Base-by-base conservation (phyloP, 257 asterid species). In the Verbascum thapsus region DNA sequence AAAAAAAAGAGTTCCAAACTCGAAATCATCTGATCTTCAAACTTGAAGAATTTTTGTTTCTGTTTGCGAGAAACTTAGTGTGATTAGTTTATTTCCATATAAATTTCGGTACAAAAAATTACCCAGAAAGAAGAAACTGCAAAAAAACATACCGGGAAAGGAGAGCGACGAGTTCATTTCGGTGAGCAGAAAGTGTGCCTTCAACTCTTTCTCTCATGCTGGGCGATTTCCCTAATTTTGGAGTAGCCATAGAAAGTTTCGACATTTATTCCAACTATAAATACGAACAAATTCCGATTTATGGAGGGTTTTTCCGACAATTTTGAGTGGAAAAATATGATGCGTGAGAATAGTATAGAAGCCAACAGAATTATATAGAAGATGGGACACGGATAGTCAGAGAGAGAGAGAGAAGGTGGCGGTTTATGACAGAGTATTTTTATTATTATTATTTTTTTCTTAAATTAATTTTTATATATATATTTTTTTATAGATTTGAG, bases 181-280 rank as follows among this genome's bases (percentile, higher is more conserved):
- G 83, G 64, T 90, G 96, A 70, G 95, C 95, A 47, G 88, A 70
- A 30, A 94, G 99, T 13, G 99, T 94, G 58, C 78, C 96, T 70
- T 94, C 99, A 16, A 94, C 96, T 61, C 95, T 80, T 68, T 84
- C 96, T 53, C 92, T 80, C 82, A 87, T 87, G 69, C 98, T 94
- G 20, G 95, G 95, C 37, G 77, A 10, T 56, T 80, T 94, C 52
- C 49, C 51, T 10, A 90, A 69, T 58, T 80, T 84, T 19, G 80
- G 74, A 13, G 80, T 54, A 58, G 82, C 81, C 96, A 82, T 86
- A 61, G 64, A 34, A 13, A 68, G 11, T 40, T 39, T 64, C 11
- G 8, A 10, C 19, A 1, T 12, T 2, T 16, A 37, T 50, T 44
- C 22, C 19, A 10, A 12, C 38, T 43, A 13, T 55, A 20, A 35